Percentiles rank a stretch among this genome's conserved stretches.
Evolutionary conservation across 345 rosid genomes (phyloP).

Genomic region (Noccaea caerulescens): DNA sequence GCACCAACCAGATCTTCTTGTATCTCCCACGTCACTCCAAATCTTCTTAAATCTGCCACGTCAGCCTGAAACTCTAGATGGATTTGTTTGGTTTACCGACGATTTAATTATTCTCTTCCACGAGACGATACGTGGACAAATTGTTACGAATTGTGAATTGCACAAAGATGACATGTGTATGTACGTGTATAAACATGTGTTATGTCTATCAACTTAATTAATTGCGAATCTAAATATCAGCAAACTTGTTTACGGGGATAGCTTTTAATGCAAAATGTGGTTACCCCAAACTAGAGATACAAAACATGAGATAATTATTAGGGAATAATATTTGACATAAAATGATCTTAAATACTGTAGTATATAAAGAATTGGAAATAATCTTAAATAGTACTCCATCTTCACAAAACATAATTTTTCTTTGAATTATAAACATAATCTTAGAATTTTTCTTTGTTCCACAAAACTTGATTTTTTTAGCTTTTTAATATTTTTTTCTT

Average conservation of each 20-base stretch:
- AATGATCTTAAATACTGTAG: too few species aligned
- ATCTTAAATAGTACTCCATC: too few species aligned
- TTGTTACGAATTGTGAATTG: neutral
- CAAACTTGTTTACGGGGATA: neutral
- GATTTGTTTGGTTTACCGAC: conserved; percentile 36
- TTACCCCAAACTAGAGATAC: neutral
- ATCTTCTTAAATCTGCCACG: conserved; percentile 31
- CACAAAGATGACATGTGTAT: neutral
- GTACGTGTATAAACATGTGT: neutral
- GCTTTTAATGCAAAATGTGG: neutral
- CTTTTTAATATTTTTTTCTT: too few species aligned
- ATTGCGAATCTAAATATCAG: neutral
- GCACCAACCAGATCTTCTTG: conserved; percentile 42
- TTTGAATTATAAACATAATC: too few species aligned
- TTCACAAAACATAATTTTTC: too few species aligned
- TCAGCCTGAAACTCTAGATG: conserved; percentile 33
- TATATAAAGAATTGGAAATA: too few species aligned
- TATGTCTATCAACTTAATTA: neutral
- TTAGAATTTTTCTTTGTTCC: too few species aligned
- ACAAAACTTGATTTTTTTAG: too few species aligned
- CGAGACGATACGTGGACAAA: conserved; percentile 22
- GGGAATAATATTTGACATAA: too few species aligned
- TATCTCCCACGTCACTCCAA: conserved; percentile 27
- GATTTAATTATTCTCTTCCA: conserved; percentile 10
- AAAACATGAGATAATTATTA: neutral